These are phyloP conservation scores for Ajuga chamaepitys DNA, from an alignment of 257 asterid genomes.

Conservation along the genomic window DNA sequence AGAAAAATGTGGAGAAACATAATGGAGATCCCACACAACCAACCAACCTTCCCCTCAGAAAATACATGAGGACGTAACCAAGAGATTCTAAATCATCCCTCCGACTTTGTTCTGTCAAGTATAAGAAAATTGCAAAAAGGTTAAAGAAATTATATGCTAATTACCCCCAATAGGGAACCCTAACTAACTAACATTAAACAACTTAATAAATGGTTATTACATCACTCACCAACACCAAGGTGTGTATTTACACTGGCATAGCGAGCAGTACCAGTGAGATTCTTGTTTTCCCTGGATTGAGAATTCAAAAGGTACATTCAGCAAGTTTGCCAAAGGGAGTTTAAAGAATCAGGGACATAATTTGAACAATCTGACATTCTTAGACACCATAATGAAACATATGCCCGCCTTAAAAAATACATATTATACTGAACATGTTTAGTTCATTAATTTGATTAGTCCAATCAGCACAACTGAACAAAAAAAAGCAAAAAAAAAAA, in stretches of 20 bases:
- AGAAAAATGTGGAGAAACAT: not conserved
- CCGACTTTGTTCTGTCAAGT: conserved; percentile 78
- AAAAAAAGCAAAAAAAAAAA: not conserved
- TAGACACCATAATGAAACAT: not conserved
- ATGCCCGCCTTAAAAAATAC: not conserved
- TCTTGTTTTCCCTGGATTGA: conserved; percentile 84
- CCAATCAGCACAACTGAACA: conserved; percentile 7
- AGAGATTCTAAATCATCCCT: conserved; percentile 96
- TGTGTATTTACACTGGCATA: conserved; percentile 95
- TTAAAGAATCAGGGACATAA: not conserved
- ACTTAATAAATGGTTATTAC: not conserved
- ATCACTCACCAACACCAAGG: conserved; percentile 86
- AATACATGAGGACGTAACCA: conserved; percentile 94
- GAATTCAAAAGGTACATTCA: conserved; percentile 9
- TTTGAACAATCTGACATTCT: not conserved
- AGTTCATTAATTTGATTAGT: not conserved
- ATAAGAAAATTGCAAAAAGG: conserved; percentile 13
- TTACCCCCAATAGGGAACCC: conserved; percentile 11
- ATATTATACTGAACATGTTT: not conserved
- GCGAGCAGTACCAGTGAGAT: conserved; percentile 93
- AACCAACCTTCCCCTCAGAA: conserved; percentile 96
- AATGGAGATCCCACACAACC: conserved; percentile 12
- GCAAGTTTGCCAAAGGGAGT: conserved; percentile 1
- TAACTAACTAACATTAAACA: not conserved
- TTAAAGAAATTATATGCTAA: not conserved